These are phyloP conservation scores for Penicillium goetzii DNA, from an alignment of 495 filamentous ascomycete genomes.

Conservation along the genomic window DNA sequence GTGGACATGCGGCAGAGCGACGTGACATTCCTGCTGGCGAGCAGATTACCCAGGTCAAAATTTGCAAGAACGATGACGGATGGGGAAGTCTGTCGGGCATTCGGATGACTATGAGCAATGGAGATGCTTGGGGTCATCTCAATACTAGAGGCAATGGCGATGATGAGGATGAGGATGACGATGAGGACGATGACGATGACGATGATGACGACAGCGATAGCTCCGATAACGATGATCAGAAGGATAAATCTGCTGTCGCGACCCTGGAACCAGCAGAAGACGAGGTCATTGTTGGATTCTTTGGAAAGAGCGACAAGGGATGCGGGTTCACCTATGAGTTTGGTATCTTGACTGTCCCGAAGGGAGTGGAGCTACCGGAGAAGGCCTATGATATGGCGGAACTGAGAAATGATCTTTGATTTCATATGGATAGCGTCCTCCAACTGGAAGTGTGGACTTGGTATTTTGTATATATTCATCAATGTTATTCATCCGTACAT, in stretches of 20 bases:
- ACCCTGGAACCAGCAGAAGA: constrained; percentile 28
- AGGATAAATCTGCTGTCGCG: constrained; percentile 4
- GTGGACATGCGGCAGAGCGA: not conserved
- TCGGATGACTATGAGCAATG: constrained; percentile 41
- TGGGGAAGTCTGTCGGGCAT: constrained; percentile 35
- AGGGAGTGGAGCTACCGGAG: constrained; percentile 37
- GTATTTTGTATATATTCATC: not conserved
- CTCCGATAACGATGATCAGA: not conserved
- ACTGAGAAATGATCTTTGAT: constrained; percentile 3
- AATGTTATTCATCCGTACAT: not conserved
- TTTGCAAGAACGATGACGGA: constrained; percentile 21
- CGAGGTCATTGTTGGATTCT: constrained; percentile 49
- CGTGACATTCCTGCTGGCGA: not conserved
- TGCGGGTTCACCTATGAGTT: constrained; percentile 30
- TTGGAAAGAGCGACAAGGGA: constrained; percentile 34
- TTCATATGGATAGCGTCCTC: not conserved
- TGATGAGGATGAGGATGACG: not conserved
- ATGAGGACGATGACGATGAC: not conserved
- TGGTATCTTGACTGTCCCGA: constrained; percentile 48
- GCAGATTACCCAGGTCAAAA: constrained; percentile 35
- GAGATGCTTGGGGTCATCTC: constrained; percentile 35
- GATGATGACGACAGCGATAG: not conserved
- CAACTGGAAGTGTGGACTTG: not conserved
- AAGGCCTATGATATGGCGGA: constrained; percentile 35
- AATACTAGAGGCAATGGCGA: constrained; percentile 15